Percentiles rank a stretch among this genome's conserved stretches.
Conservation (phyloP, 1,284 basidiomycete species). For the Pseudozyma sp. region DNA sequence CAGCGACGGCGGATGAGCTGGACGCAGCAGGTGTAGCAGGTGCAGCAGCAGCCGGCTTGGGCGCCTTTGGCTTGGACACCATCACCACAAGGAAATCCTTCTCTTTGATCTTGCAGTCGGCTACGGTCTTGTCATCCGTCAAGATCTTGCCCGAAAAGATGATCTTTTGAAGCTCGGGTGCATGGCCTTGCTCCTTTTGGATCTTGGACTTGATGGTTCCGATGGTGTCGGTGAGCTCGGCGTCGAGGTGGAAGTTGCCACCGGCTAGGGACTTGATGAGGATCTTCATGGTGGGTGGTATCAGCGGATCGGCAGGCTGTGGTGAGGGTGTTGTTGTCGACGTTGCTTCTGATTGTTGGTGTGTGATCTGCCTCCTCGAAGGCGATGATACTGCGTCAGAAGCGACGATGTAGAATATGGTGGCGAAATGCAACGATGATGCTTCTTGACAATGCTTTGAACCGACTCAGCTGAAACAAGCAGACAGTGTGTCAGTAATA, state of each 20-base stretch:
- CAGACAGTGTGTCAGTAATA: background rate
- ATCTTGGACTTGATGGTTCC: constrained; percentile 88
- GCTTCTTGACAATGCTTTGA: too few species aligned
- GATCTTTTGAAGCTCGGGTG: constrained; percentile 84
- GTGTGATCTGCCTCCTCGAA: too few species aligned
- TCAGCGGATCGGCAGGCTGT: background rate
- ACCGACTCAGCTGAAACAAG: too few species aligned
- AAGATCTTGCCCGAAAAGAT: constrained; percentile 98
- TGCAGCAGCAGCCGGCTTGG: constrained; percentile 59
- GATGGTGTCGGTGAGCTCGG: constrained; percentile 70
- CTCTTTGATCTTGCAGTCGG: constrained; percentile 92
- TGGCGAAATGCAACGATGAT: too few species aligned
- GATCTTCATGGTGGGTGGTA: constrained; percentile 60
- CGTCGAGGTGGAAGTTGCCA: constrained; percentile 66
- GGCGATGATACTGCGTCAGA: too few species aligned
- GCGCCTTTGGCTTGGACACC: constrained; percentile 77
- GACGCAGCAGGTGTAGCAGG: constrained; percentile 33
- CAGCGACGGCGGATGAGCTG: constrained; percentile 1
- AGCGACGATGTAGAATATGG: too few species aligned
- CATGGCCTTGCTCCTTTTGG: constrained; percentile 79
- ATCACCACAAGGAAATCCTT: constrained; percentile 99
- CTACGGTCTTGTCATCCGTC: constrained; percentile 86
- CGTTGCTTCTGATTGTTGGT: too few species aligned
- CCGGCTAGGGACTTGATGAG: constrained; percentile 66
- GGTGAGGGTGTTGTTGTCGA: too few species aligned